Evolutionary conservation across 2,329 filamentous ascomycete genomes (phyloP).

Genomic region (Colletotrichum sp.): DNA sequence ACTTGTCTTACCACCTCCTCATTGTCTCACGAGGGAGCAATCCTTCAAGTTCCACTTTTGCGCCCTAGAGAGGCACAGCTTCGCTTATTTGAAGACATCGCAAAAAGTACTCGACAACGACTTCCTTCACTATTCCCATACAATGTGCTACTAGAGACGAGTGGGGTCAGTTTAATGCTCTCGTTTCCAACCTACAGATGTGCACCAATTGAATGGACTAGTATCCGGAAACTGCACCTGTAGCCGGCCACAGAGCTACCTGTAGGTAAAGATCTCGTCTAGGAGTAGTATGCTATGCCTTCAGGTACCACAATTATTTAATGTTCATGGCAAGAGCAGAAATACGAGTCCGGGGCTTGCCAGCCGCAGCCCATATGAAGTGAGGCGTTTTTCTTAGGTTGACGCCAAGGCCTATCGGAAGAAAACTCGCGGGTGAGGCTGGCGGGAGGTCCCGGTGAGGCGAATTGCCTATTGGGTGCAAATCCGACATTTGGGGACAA

Average conservation of each 20-base stretch:
- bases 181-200: neutral
- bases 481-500: neutral
- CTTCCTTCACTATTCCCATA: neutral
- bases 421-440: neutral
- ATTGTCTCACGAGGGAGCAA: neutral
- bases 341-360: neutral
- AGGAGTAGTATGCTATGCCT: neutral
- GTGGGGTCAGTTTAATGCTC: neutral
- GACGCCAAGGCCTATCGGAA: neutral
- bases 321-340: neutral
- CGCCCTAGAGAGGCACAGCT: neutral
- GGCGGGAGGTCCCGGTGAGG: neutral
- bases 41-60: neutral
- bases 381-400: neutral
- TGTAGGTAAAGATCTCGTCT: neutral
- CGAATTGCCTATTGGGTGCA: neutral
- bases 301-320: neutral
- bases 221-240: neutral
- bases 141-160: neutral
- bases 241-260: neutral
- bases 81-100: neutral
- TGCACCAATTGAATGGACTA: neutral
- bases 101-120: neutral
- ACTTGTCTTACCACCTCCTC: neutral
- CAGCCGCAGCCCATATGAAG: neutral